phyloP scores from a whole-genome alignment of 331 rosid species.

The Cydonia oblonga region DNA sequence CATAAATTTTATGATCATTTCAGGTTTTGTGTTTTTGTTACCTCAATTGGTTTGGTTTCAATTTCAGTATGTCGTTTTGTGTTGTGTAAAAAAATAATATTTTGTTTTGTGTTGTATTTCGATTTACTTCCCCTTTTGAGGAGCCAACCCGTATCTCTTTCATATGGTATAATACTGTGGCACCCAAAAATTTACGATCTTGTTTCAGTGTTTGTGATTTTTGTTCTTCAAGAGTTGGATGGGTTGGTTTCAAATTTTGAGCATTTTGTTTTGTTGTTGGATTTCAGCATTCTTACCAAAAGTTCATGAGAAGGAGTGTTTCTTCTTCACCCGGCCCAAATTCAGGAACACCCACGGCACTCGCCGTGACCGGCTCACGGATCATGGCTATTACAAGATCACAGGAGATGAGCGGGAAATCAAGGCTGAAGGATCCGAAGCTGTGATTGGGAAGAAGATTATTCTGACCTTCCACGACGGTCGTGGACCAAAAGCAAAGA shows the following conservation, averaged over 20 bases:
- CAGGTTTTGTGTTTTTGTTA: neutral
- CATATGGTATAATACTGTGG: too few relatives aligned
- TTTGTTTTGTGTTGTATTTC: too few relatives aligned
- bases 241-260: neutral
- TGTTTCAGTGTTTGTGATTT: too few relatives aligned
- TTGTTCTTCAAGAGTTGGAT: neutral
- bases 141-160: too few relatives aligned
- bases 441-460: constrained; percentile 41
- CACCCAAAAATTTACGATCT: neutral
- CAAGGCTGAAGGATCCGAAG: constrained; percentile 6
- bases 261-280: neutral
- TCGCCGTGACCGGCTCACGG: constrained; percentile 30
- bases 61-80: neutral
- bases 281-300: neutral
- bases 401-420: constrained; percentile 28
- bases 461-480: constrained; percentile 35
- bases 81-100: neutral
- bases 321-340: constrained; percentile 27
- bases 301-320: constrained; percentile 19
- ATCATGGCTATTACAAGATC: constrained; percentile 39
- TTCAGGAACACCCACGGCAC: constrained; percentile 20
- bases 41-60: neutral
- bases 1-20: neutral
- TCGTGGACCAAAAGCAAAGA: constrained; percentile 2
- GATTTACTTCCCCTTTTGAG: too few relatives aligned